Percentiles rank a stretch among this genome's conserved stretches.
Conservation (phyloP, 768 basidiomycete genomes). For the Boletus edulis region DNA sequence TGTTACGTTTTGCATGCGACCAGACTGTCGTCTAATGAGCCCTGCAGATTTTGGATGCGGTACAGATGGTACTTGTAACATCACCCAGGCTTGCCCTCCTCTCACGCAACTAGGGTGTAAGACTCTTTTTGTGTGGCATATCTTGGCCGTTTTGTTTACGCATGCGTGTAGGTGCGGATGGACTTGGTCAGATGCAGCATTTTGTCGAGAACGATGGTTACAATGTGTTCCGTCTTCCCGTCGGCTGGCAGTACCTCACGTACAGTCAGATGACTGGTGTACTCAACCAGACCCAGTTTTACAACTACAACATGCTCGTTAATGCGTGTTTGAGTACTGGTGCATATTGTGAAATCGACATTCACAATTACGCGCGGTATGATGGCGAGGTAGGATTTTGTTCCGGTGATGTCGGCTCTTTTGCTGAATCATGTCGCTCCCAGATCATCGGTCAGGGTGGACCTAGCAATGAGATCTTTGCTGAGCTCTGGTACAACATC, state of each 20-base stretch:
- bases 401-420: not conserved
- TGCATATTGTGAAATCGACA: constrained; percentile 53
- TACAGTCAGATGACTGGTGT: constrained; percentile 37
- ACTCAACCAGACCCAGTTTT: constrained; percentile 43
- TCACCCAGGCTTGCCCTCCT: constrained; percentile 42
- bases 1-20: not conserved
- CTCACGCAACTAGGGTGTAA: constrained; percentile 43
- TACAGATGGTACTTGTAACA: constrained; percentile 38
- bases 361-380: constrained; percentile 62
- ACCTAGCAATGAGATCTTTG: constrained; percentile 53
- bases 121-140: not conserved
- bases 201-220: constrained; percentile 54
- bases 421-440: not conserved
- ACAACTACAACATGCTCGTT: constrained; percentile 48
- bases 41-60: constrained; percentile 45
- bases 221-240: constrained; percentile 59
- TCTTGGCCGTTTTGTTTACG: not conserved
- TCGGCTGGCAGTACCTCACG: constrained; percentile 57
- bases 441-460: constrained; percentile 64
- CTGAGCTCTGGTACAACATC: constrained; percentile 49
- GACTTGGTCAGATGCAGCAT: constrained; percentile 56
- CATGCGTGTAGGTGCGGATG: constrained; percentile 4
- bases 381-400: constrained; percentile 37
- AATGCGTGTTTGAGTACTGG: constrained; percentile 43
- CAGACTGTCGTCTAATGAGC: not conserved